These are phyloP conservation scores for Cladosporium austrohemisphaericum DNA, from an alignment of 2,329 filamentous ascomycete genomes.

Conservation along the genomic window DNA sequence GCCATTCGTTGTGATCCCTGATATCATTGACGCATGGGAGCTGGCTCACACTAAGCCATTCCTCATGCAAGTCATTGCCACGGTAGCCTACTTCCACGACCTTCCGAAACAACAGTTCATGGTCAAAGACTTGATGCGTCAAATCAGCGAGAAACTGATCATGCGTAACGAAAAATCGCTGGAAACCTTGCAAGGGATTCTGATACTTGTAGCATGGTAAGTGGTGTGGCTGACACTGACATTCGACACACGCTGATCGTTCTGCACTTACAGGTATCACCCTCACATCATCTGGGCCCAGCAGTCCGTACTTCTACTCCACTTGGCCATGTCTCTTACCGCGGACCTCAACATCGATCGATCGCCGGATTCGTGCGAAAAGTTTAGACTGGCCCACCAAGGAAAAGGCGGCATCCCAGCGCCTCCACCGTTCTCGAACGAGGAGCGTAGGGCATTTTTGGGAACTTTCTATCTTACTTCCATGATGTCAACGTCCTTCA, in stretches of 20 bases:
- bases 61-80: slow-evolving; percentile 29
- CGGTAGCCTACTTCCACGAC: slow-evolving; percentile 29
- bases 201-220: slow-evolving; percentile 18
- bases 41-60: slow-evolving; percentile 26
- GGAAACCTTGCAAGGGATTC: slow-evolving; percentile 28
- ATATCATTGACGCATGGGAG: slow-evolving; percentile 21
- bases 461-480: slow-evolving; percentile 29
- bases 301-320: slow-evolving; percentile 28
- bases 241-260: background rate
- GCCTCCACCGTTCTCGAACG: slow-evolving; percentile 17
- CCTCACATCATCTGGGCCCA: slow-evolving; percentile 30
- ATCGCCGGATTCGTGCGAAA: slow-evolving; percentile 15
- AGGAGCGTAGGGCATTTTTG: slow-evolving; percentile 27
- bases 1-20: slow-evolving; percentile 27
- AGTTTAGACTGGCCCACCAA: slow-evolving; percentile 2
- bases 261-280: slow-evolving; percentile 26
- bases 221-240: background rate
- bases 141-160: slow-evolving; percentile 29
- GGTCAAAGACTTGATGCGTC: slow-evolving; percentile 27
- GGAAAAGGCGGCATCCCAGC: slow-evolving; percentile 18
- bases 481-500: slow-evolving; percentile 29
- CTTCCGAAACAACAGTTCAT: slow-evolving; percentile 25
- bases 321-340: slow-evolving; percentile 28
- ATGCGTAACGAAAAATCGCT: slow-evolving; percentile 30
- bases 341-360: slow-evolving; percentile 29